Conservation (phyloP, 805 yeast species). For the Wickerhamiella domercqiae region DNA sequence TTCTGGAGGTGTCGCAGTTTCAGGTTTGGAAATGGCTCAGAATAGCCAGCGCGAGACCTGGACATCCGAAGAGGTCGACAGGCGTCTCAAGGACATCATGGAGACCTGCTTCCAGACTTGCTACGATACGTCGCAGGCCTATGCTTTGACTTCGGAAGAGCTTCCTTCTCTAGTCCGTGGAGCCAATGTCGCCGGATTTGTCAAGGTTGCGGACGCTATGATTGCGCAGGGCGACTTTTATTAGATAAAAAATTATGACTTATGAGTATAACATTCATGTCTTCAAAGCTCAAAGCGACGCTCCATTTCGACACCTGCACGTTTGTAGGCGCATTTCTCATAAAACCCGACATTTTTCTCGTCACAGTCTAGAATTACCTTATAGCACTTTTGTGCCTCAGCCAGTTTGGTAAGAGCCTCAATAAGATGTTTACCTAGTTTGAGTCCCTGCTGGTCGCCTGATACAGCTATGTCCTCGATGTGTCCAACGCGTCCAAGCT, state of each 20-base stretch:
- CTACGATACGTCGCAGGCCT: slow-evolving; percentile 69
- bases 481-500: slow-evolving; percentile 77
- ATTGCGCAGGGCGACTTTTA: slow-evolving; percentile 76
- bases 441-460: slow-evolving; percentile 62
- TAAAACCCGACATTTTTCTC: slow-evolving; percentile 71
- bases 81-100: slow-evolving; percentile 84
- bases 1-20: slow-evolving; percentile 99
- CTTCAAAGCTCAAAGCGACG: slow-evolving; percentile 9
- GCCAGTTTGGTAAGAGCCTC: slow-evolving; percentile 46
- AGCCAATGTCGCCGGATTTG: slow-evolving; percentile 98
- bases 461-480: slow-evolving; percentile 87
- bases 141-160: slow-evolving; percentile 53
- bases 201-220: slow-evolving; percentile 98
- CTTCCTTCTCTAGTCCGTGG: slow-evolving; percentile 95
- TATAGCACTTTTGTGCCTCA: slow-evolving; percentile 53
- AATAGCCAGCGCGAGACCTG: slow-evolving; percentile 88
- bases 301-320: slow-evolving; percentile 29
- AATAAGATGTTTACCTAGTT: slow-evolving; percentile 58
- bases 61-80: slow-evolving; percentile 87
- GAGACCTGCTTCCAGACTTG: slow-evolving; percentile 84
- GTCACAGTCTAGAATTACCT: slow-evolving; percentile 79
- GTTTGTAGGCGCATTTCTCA: slow-evolving; percentile 65
- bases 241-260: no score
- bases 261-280: no score
- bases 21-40: slow-evolving; percentile 99